These are phyloP conservation scores for Scalesia atractyloides DNA, from an alignment of 129 eudicot species.

Conservation along the genomic window DNA sequence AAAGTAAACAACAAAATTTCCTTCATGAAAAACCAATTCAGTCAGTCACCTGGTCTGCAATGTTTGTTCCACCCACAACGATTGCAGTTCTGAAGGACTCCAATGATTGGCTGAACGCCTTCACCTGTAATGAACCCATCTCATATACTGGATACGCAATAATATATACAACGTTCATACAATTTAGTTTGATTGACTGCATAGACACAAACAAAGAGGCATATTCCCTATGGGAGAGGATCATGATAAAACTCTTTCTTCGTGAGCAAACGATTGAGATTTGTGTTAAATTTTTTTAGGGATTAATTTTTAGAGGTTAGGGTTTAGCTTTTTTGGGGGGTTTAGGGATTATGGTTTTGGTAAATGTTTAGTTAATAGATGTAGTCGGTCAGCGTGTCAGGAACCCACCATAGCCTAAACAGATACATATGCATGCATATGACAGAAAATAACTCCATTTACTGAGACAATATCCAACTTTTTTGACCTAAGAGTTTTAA, in stretches of 20 bases:
- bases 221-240: not conserved
- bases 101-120: conserved; percentile 76
- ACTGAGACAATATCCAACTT: not conserved
- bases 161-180: not conserved
- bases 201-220: conserved; percentile 13
- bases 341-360: not conserved
- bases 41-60: conserved; percentile 71
- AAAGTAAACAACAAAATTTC: conserved; percentile 2
- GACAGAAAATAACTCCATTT: not conserved
- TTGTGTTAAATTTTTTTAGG: too few relatives aligned
- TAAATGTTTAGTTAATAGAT: conserved; percentile 4
- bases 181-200: not conserved
- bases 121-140: conserved; percentile 49
- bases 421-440: not conserved
- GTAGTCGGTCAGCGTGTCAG: not conserved
- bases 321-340: too few relatives aligned
- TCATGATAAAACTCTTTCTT: too few relatives aligned
- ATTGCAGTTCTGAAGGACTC: conserved; percentile 80
- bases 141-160: conserved; percentile 8
- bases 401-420: conserved; percentile 8
- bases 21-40: conserved; percentile 16
- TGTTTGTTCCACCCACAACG: conserved; percentile 91
- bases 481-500: not conserved
- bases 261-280: too few relatives aligned
- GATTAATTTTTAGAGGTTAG: too few relatives aligned